A percentile compares a stretch with the other conserved stretches of the same genome.
Conservation (phyloP, 768 basidiomycete species). For the Favolaschia claudopus region DNA sequence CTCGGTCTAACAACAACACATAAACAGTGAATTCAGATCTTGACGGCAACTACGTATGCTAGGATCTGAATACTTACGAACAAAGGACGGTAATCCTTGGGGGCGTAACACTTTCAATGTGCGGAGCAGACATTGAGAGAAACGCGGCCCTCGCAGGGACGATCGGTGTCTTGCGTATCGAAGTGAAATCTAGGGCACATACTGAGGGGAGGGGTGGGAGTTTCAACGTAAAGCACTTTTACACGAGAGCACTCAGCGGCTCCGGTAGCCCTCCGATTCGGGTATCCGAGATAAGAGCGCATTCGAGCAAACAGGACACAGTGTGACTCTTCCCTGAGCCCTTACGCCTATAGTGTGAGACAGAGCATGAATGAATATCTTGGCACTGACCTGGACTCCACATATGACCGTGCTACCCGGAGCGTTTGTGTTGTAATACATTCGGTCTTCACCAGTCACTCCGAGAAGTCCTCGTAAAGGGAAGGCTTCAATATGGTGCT, state of each 20-base stretch:
- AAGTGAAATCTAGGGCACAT: constrained; percentile 19
- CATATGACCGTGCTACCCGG: too few relatives aligned
- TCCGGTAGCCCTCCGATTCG: constrained; percentile 48
- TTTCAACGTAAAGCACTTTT: neutral
- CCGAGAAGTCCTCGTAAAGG: too few relatives aligned
- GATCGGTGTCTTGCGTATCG: constrained; percentile 16
- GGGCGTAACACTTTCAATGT: neutral
- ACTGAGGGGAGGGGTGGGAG: neutral
- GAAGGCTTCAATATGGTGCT: too few relatives aligned
- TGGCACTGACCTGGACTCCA: too few relatives aligned
- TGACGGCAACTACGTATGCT: too few relatives aligned
- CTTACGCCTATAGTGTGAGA: too few relatives aligned
- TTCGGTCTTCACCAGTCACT: too few relatives aligned
- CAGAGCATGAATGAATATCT: too few relatives aligned
- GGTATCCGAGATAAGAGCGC: constrained; percentile 49
- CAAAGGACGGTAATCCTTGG: constrained; percentile 23
- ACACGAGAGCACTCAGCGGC: constrained; percentile 54
- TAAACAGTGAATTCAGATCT: too few relatives aligned
- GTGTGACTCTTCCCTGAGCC: constrained; percentile 65
- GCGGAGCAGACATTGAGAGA: neutral
- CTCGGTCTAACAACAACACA: constrained; percentile 9
- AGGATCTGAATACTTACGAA: too few relatives aligned
- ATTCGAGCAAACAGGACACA: constrained; percentile 57
- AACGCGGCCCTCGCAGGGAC: constrained; percentile 26
- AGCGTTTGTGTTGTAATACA: too few relatives aligned